phyloP scores from a whole-genome alignment of 305 asterid species.

The Fraxinus albicans region DNA sequence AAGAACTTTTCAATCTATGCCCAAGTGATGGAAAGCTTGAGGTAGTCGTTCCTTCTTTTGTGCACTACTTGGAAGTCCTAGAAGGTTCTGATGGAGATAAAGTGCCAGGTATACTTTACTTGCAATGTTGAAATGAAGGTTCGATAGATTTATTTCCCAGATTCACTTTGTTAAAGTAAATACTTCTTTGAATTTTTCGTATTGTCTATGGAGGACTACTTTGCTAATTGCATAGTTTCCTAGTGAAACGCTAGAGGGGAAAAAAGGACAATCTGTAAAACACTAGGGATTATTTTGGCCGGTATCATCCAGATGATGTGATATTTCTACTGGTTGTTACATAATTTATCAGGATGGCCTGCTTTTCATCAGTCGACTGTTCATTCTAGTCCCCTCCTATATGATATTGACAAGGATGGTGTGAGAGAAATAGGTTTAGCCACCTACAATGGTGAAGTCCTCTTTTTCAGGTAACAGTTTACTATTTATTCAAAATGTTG shows the following conservation, averaged over 20 bases:
- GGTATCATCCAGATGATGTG: background rate
- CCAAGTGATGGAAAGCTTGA: constrained; percentile 97
- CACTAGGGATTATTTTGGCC: constrained; percentile 1
- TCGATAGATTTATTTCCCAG: background rate
- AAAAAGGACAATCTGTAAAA: background rate
- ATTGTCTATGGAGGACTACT: constrained; percentile 3
- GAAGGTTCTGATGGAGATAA: constrained; percentile 99
- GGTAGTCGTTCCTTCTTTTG: constrained; percentile 90
- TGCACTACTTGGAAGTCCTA: constrained; percentile 96
- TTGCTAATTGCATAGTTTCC: background rate
- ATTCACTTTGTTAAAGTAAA: background rate
- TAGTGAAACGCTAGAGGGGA: background rate
- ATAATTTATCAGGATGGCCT: constrained; percentile 81
- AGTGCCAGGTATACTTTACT: constrained; percentile 66
- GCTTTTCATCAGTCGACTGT: constrained; percentile 98
- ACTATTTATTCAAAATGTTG: constrained; percentile 12
- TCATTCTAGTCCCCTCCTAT: constrained; percentile 91
- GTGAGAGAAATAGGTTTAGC: constrained; percentile 93
- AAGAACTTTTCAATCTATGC: constrained; percentile 15
- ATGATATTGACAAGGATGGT: constrained; percentile 97
- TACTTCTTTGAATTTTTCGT: background rate
- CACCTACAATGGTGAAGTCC: constrained; percentile 95
- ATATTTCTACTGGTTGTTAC: constrained; percentile 18
- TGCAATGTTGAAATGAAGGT: constrained; percentile 10
- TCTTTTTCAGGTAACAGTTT: constrained; percentile 78